Evolutionary conservation across 2,329 filamentous ascomycete species (phyloP).

Genomic region (Colletotrichum tropicicola): DNA sequence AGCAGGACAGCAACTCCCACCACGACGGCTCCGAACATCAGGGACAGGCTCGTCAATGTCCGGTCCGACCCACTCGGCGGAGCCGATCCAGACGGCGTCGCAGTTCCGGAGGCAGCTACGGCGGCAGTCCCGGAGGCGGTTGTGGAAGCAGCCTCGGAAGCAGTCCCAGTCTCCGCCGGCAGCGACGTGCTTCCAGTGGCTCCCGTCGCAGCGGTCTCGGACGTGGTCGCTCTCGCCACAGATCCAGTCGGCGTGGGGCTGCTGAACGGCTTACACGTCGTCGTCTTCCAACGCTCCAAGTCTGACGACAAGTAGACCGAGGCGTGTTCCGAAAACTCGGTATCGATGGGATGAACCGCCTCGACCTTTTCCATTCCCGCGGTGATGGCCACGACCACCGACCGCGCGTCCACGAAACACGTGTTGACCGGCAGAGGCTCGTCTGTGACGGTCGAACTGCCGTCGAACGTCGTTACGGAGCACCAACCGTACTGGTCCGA

Average conservation of each 20-base stretch:
- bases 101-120: neutral
- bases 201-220: neutral
- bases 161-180: slow-evolving; percentile 4
- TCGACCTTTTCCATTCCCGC: slow-evolving; percentile 12
- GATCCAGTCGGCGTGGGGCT: neutral
- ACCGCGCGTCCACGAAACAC: slow-evolving; percentile 16
- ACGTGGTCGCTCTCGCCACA: neutral
- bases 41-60: neutral
- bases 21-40: neutral
- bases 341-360: neutral
- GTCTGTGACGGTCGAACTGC: neutral
- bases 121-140: neutral
- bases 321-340: neutral
- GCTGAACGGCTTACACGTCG: slow-evolving; percentile 1
- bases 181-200: neutral
- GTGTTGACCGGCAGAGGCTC: neutral
- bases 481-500: slow-evolving; percentile 8
- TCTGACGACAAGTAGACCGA: neutral
- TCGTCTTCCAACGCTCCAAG: neutral
- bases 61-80: slow-evolving; percentile 1
- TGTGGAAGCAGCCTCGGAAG: neutral
- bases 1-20: neutral
- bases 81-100: neutral
- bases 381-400: slow-evolving; percentile 16
- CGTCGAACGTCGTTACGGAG: slow-evolving; percentile 6